phyloP scores from a whole-genome alignment of 2,329 filamentous ascomycete species.

The Cryphonectria naterciae region DNA sequence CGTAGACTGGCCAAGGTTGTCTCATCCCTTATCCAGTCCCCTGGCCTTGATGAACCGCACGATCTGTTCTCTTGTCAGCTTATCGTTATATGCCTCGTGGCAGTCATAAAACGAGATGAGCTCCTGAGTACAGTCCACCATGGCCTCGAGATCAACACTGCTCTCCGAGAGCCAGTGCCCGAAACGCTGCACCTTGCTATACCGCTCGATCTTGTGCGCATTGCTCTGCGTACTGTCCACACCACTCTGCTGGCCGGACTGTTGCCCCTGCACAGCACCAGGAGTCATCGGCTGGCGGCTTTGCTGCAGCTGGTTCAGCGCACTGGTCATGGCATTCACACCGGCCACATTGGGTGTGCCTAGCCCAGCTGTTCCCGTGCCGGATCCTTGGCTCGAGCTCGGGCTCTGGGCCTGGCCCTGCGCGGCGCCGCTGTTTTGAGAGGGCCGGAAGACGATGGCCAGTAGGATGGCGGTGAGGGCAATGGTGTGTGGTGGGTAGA shows the following conservation, averaged over 20 bases:
- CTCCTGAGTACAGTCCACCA: slow-evolving; percentile 90
- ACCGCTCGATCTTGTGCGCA: slow-evolving; percentile 49
- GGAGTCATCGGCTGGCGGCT: slow-evolving; percentile 30
- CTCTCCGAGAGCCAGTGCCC: slow-evolving; percentile 85
- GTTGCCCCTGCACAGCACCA: slow-evolving; percentile 27
- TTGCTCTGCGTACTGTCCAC: slow-evolving; percentile 19
- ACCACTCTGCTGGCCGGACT: slow-evolving; percentile 28
- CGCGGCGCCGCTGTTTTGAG: slow-evolving; percentile 40
- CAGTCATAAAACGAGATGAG: slow-evolving; percentile 86
- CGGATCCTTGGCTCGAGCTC: slow-evolving; percentile 26
- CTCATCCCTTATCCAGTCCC: slow-evolving; percentile 51
- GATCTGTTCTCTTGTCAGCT: slow-evolving; percentile 61
- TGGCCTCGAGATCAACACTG: slow-evolving; percentile 78
- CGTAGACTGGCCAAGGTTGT: not conserved
- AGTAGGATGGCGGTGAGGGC: slow-evolving; percentile 86
- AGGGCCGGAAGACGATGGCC: slow-evolving; percentile 78
- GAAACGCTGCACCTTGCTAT: slow-evolving; percentile 68
- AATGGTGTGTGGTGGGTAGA: slow-evolving; percentile 84
- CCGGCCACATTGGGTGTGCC: slow-evolving; percentile 38
- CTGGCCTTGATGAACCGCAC: slow-evolving; percentile 63
- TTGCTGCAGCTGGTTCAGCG: slow-evolving; percentile 52
- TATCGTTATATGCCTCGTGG: slow-evolving; percentile 64
- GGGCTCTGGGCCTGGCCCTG: slow-evolving; percentile 34
- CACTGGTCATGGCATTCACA: slow-evolving; percentile 55
- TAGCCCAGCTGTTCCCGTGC: slow-evolving; percentile 30